Evolutionary conservation across 106 monocot species (phyloP).

Genomic region (Cymbidium sinense): DNA sequence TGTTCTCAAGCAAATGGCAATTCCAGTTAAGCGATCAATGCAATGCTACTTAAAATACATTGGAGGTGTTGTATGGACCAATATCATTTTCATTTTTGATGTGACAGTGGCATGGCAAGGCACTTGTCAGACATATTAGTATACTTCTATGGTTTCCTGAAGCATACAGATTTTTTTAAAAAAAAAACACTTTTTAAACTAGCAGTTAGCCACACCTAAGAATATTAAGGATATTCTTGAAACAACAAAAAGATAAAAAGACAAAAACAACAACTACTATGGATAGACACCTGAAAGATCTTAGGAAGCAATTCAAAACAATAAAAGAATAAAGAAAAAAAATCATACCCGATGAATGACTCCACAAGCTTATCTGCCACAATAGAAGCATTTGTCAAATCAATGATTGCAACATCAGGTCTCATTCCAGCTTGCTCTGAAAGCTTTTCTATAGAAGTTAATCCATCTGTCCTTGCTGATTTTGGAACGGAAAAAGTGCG

Average conservation of each 20-base stretch:
- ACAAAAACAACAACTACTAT: background rate
- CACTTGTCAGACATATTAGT: too few relatives aligned
- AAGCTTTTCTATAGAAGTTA: constrained; percentile 85
- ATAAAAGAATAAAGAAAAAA: background rate
- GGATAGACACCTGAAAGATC: background rate
- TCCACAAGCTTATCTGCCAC: constrained; percentile 90
- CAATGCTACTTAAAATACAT: too few relatives aligned
- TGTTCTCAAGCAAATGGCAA: too few relatives aligned
- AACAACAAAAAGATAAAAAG: background rate
- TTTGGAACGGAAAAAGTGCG: constrained; percentile 37
- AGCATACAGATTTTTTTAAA: background rate
- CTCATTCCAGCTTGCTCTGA: constrained; percentile 88
- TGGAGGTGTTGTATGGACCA: too few relatives aligned
- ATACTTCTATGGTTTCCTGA: background rate
- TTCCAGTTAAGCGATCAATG: too few relatives aligned
- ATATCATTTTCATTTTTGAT: too few relatives aligned
- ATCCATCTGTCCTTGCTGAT: constrained; percentile 19
- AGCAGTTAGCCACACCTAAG: background rate
- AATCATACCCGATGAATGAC: constrained; percentile 83
- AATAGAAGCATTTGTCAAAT: constrained; percentile 79
- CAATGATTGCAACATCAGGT: constrained; percentile 73
- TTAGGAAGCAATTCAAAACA: background rate
- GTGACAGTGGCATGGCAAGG: too few relatives aligned
- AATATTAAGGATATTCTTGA: background rate
- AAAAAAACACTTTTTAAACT: background rate